phyloP scores from a whole-genome alignment of 1,139 yeast species.

The Taphrina confusa region DNA sequence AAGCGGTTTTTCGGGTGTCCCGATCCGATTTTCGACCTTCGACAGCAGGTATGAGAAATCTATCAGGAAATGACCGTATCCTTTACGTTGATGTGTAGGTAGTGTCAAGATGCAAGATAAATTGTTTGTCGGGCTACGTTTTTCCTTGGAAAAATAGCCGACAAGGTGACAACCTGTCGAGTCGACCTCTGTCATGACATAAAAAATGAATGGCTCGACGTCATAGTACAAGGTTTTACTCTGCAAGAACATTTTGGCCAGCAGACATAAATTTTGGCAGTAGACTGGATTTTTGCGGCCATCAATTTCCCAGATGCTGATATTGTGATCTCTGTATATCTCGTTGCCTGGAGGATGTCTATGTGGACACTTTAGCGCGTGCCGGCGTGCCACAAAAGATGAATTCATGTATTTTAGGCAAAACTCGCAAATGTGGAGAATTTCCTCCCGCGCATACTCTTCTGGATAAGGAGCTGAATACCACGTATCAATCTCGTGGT shows the following conservation, averaged over 20 bases:
- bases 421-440: conserved; percentile 76
- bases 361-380: conserved; percentile 52
- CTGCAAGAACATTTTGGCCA: conserved; percentile 85
- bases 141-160: conserved; percentile 81
- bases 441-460: conserved; percentile 65
- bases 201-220: conserved; percentile 91
- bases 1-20: conserved; percentile 94
- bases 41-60: conserved; percentile 84
- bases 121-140: conserved; percentile 60
- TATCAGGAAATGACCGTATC: conserved; percentile 84
- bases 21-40: conserved; percentile 70
- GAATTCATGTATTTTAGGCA: conserved; percentile 82
- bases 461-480: conserved; percentile 92
- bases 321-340: conserved; percentile 68
- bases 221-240: conserved; percentile 91
- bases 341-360: conserved; percentile 88
- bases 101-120: conserved; percentile 87
- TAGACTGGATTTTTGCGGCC: conserved; percentile 76
- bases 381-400: conserved; percentile 67
- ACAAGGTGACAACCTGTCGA: conserved; percentile 69
- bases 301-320: conserved; percentile 87
- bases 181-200: conserved; percentile 74
- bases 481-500: conserved; percentile 82
- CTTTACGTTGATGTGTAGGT: conserved; percentile 84
- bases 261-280: conserved; percentile 84